These are phyloP conservation scores for Zasmidium citrigriseum DNA, from an alignment of 2,329 filamentous ascomycete genomes.

Conservation along the genomic window DNA sequence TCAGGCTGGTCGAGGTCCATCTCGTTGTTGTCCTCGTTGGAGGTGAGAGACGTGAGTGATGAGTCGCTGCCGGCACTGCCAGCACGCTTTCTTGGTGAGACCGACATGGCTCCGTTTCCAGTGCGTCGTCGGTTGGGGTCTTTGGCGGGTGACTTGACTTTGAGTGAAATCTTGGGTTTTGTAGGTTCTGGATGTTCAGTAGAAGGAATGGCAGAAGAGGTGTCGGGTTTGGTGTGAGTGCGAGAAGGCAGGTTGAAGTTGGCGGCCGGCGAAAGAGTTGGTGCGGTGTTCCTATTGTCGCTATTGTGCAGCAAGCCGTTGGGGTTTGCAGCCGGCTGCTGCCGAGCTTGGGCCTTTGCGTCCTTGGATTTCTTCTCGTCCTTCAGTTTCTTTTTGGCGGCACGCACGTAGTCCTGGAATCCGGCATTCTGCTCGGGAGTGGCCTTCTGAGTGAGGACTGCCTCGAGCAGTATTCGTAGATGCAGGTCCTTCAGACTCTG, in stretches of 20 bases:
- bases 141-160: conserved; percentile 30
- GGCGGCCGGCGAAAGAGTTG: conserved; percentile 21
- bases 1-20: conserved; percentile 25
- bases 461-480: conserved; percentile 44
- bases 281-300: conserved; percentile 1
- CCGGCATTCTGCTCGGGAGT: conserved; percentile 40
- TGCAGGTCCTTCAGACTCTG: conserved; percentile 40
- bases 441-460: conserved; percentile 43
- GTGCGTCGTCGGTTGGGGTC: conserved; percentile 18
- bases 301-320: conserved; percentile 29
- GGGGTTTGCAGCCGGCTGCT: conserved; percentile 38
- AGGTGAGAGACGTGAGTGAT: conserved; percentile 39
- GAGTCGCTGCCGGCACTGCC: conserved; percentile 30
- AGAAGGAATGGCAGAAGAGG: conserved; percentile 28
- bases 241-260: conserved; percentile 19
- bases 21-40: conserved; percentile 31
- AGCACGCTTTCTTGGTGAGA: conserved; percentile 29
- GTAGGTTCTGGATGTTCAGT: conserved; percentile 30
- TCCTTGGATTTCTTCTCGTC: conserved; percentile 19
- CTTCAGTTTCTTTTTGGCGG: conserved; percentile 44
- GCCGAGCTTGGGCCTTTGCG: conserved; percentile 27
- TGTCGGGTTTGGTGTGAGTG: conserved; percentile 4
- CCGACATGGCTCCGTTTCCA: conserved; percentile 25
- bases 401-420: conserved; percentile 47
- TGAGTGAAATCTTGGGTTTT: conserved; percentile 33